These are phyloP conservation scores for grape (Vitis vinifera) DNA, from an alignment of 164 flowering plant species.

Conservation along the genomic window DNA sequence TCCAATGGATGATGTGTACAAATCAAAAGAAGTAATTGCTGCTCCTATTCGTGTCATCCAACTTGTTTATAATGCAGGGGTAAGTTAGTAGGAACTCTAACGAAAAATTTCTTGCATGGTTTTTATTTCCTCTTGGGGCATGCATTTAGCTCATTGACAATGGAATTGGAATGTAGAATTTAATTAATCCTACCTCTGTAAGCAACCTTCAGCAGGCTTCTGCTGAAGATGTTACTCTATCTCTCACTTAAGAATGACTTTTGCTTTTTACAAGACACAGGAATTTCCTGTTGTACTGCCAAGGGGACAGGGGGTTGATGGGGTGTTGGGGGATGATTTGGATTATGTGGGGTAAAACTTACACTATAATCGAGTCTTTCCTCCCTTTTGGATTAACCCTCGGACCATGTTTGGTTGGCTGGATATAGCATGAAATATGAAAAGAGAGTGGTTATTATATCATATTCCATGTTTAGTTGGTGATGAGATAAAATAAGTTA, in stretches of 20 bases:
- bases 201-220: neutral
- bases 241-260: neutral
- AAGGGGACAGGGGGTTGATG: no score
- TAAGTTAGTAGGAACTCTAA: slow-evolving; percentile 32
- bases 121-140: neutral
- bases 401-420: no score
- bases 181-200: neutral
- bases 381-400: no score
- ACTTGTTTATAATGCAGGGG: slow-evolving; percentile 88
- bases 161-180: neutral
- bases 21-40: slow-evolving; percentile 74
- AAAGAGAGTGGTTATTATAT: no score
- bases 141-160: neutral
- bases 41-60: slow-evolving; percentile 95
- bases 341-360: no score
- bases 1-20: slow-evolving; percentile 75
- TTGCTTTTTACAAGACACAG: no score
- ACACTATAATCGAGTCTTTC: no score
- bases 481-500: no score
- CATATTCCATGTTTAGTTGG: no score
- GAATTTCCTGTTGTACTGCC: no score
- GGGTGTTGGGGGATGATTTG: no score
- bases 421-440: no score
- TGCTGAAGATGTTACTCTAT: neutral
- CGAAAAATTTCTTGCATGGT: neutral